A percentile compares a stretch with the other conserved stretches of the same genome.
These are phyloP conservation scores for Trichoderma arundinaceum DNA, from an alignment of 2,329 filamentous ascomycete species.

Conservation along the genomic window DNA sequence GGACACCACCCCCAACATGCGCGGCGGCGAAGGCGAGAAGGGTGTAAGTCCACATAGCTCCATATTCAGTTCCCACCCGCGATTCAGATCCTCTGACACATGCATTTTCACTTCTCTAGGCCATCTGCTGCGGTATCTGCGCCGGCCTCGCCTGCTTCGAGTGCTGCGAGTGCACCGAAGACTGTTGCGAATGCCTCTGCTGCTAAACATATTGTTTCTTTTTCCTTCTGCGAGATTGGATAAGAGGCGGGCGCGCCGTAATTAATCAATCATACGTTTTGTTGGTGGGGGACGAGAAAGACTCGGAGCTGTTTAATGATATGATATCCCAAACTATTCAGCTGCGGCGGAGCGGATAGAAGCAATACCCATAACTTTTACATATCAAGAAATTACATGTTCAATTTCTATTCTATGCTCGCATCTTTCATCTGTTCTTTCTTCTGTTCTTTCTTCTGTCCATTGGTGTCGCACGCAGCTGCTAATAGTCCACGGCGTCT, in stretches of 20 bases:
- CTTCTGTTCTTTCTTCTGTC: background rate
- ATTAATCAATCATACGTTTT: too few relatives aligned
- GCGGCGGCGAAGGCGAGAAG: slow-evolving; percentile 46
- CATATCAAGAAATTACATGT: slow-evolving; percentile 24
- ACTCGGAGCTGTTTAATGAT: slow-evolving; percentile 17
- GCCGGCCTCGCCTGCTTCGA: slow-evolving; percentile 50
- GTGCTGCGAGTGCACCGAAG: slow-evolving; percentile 47
- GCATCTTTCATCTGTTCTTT: background rate
- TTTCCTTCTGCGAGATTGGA: background rate
- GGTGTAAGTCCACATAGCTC: slow-evolving; percentile 40
- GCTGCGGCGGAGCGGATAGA: slow-evolving; percentile 23
- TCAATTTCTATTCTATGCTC: background rate
- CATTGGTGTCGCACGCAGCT: background rate
- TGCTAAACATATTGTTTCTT: slow-evolving; percentile 36
- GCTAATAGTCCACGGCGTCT: too few relatives aligned
- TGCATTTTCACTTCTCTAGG: slow-evolving; percentile 41
- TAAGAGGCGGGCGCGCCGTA: too few relatives aligned
- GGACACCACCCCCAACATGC: slow-evolving; percentile 41
- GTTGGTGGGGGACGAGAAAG: background rate
- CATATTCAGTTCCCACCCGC: background rate
- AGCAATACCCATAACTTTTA: slow-evolving; percentile 30
- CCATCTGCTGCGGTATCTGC: slow-evolving; percentile 50
- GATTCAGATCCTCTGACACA: background rate
- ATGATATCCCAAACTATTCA: slow-evolving; percentile 31
- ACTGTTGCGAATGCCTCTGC: slow-evolving; percentile 40